Conservation (phyloP, 768 basidiomycete species). For the Lanmaoa pseudosensibilis region DNA sequence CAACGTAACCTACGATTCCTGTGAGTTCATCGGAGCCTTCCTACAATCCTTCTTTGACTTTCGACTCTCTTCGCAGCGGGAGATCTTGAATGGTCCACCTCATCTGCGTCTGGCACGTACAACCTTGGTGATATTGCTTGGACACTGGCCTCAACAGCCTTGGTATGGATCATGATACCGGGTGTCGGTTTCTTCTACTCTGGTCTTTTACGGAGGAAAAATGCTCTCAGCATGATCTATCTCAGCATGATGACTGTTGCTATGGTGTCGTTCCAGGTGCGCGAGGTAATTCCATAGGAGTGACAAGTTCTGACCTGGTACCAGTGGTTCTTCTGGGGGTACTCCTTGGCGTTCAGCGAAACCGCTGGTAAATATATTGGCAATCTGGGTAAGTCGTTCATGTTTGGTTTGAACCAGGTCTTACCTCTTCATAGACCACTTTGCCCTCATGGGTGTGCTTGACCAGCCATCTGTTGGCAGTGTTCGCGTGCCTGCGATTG, state of each 20-base stretch:
- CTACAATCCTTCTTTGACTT: background rate
- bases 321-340: conserved; percentile 98
- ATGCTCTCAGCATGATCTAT: conserved; percentile 89
- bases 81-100: conserved; percentile 35
- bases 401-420: background rate
- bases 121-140: conserved; percentile 69
- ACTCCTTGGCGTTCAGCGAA: conserved; percentile 86
- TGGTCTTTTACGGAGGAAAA: conserved; percentile 88
- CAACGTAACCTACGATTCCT: conserved; percentile 44
- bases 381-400: conserved; percentile 60
- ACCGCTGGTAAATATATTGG: conserved; percentile 78
- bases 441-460: conserved; percentile 78
- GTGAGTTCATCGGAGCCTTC: conserved; percentile 24
- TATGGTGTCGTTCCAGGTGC: conserved; percentile 81
- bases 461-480: conserved; percentile 74
- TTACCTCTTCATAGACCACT: conserved; percentile 58
- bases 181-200: conserved; percentile 90
- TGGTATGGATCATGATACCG: conserved; percentile 85
- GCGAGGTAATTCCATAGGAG: conserved; percentile 44
- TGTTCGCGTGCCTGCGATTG: conserved; percentile 65
- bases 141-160: conserved; percentile 70
- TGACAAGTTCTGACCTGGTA: conserved; percentile 3
- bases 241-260: conserved; percentile 75
- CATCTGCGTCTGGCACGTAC: conserved; percentile 37
- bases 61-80: conserved; percentile 32